phyloP scores from a whole-genome alignment of 2,329 filamentous ascomycete genomes.

The Bisporella sp. region DNA sequence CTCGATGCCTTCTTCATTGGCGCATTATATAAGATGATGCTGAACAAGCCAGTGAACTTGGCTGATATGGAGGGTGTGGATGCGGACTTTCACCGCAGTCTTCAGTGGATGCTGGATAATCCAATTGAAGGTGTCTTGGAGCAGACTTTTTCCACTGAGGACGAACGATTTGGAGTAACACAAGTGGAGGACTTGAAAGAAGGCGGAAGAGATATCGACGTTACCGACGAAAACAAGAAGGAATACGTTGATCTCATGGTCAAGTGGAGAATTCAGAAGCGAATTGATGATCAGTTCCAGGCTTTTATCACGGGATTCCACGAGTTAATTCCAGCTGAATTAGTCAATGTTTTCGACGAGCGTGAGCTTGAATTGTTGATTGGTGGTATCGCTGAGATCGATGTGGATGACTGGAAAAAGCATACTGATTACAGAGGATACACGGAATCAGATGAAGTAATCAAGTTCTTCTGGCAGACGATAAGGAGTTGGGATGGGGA shows the following conservation, averaged over 20 bases:
- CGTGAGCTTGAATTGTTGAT: slow-evolving; percentile 94
- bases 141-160: slow-evolving; percentile 93
- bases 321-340: slow-evolving; percentile 90
- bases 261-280: slow-evolving; percentile 98
- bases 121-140: slow-evolving; percentile 94
- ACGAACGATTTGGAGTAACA: slow-evolving; percentile 93
- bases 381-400: slow-evolving; percentile 98
- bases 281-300: slow-evolving; percentile 96
- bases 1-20: slow-evolving; percentile 98
- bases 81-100: slow-evolving; percentile 90
- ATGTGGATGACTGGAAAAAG: slow-evolving; percentile 99
- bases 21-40: slow-evolving; percentile 98
- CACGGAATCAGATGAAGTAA: slow-evolving; percentile 94
- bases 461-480: slow-evolving; percentile 98
- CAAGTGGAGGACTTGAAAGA: slow-evolving; percentile 92
- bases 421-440: slow-evolving; percentile 98
- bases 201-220: slow-evolving; percentile 82
- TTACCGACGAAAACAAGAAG: slow-evolving; percentile 98
- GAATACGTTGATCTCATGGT: slow-evolving; percentile 98
- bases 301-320: slow-evolving; percentile 97
- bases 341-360: slow-evolving; percentile 98
- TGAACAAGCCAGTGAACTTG: slow-evolving; percentile 84
- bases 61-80: slow-evolving; percentile 99
- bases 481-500: slow-evolving; percentile 96
- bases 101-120: slow-evolving; percentile 98